Conservation (phyloP, 192 early-diverging fungal species). For the Glomus cerebriforme region DNA sequence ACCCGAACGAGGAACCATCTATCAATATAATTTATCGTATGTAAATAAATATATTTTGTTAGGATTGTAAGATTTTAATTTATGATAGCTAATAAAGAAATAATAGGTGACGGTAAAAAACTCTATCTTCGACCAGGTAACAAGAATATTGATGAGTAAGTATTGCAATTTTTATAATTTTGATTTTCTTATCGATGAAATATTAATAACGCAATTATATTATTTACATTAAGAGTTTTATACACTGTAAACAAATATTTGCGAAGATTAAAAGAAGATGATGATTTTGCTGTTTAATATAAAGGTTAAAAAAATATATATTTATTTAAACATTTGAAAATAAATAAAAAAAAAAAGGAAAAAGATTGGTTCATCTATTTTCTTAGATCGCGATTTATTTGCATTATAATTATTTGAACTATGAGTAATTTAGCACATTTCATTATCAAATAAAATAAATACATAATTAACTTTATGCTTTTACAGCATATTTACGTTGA, state of each 20-base stretch:
- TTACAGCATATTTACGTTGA: slow-evolving; percentile 88
- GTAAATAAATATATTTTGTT: slow-evolving; percentile 3
- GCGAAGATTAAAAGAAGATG: slow-evolving; percentile 22
- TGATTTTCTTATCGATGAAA: not conserved
- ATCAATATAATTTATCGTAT: slow-evolving; percentile 22
- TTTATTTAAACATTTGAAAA: no score
- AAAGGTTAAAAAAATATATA: not conserved
- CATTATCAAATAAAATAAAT: not conserved
- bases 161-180: not conserved
- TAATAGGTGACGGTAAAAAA: slow-evolving; percentile 22
- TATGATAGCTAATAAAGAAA: not conserved
- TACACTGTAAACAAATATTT: slow-evolving; percentile 7
- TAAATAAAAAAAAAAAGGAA: no score
- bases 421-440: not conserved
- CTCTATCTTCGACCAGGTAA: not conserved
- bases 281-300: slow-evolving; percentile 7
- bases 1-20: not conserved
- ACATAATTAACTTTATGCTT: slow-evolving; percentile 61
- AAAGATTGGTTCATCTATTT: no score
- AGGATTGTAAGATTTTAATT: not conserved
- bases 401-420: no score
- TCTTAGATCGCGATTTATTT: not conserved
- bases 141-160: slow-evolving; percentile 25
- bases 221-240: slow-evolving; percentile 13
- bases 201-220: not conserved